phyloP scores from a whole-genome alignment of 768 basidiomycete genomes.

The Scleroderma citrinum region DNA sequence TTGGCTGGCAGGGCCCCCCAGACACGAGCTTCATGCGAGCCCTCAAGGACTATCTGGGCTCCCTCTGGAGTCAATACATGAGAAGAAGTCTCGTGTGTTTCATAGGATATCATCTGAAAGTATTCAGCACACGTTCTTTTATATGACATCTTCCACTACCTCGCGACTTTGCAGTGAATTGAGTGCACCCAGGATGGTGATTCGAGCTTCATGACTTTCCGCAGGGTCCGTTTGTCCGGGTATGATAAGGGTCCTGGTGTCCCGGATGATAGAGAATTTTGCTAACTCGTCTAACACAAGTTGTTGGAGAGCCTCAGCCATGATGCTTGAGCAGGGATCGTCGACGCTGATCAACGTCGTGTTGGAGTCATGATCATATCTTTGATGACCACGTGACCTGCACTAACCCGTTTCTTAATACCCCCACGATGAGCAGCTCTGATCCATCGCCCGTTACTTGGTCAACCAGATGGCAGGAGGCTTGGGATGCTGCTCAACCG shows the following conservation, averaged over 20 bases:
- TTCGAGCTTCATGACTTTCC: slow-evolving; percentile 70
- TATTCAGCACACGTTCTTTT: slow-evolving; percentile 9
- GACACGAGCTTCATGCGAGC: slow-evolving; percentile 94
- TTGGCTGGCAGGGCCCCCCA: slow-evolving; percentile 78
- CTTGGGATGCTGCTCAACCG: slow-evolving; percentile 60
- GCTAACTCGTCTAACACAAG: slow-evolving; percentile 72
- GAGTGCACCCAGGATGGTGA: slow-evolving; percentile 79
- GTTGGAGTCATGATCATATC: slow-evolving; percentile 14
- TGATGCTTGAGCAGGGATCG: slow-evolving; percentile 22
- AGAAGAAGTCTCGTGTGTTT: slow-evolving; percentile 67
- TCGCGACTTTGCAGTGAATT: slow-evolving; percentile 87
- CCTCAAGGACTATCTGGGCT: slow-evolving; percentile 63
- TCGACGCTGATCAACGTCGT: background rate
- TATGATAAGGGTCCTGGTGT: slow-evolving; percentile 62
- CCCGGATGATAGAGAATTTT: slow-evolving; percentile 46
- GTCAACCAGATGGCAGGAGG: slow-evolving; percentile 46
- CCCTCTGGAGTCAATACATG: slow-evolving; percentile 84
- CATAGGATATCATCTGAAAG: slow-evolving; percentile 75
- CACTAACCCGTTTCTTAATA: background rate
- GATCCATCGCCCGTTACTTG: slow-evolving; percentile 11
- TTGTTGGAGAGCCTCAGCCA: slow-evolving; percentile 79
- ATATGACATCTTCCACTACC: slow-evolving; percentile 33
- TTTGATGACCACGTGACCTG: slow-evolving; percentile 2
- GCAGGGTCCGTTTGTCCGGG: slow-evolving; percentile 58
- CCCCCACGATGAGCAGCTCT: slow-evolving; percentile 10